Percentiles rank a stretch among this genome's conserved stretches.
Evolutionary conservation across 1,139 yeast species (phyloP).

Genomic region (Yamadazyma spencermartinsiae): DNA sequence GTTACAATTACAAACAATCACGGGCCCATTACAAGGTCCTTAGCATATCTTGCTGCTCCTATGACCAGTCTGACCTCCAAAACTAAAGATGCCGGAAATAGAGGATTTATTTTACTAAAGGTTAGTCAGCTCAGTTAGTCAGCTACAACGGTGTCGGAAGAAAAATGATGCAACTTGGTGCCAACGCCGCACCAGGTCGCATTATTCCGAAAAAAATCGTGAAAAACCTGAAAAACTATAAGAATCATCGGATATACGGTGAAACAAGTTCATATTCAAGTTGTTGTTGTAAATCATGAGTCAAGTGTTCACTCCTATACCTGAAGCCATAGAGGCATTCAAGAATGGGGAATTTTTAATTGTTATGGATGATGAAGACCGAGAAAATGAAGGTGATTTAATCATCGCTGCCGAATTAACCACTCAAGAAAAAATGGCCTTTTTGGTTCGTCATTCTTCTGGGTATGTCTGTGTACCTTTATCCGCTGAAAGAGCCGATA

Average conservation of each 20-base stretch:
- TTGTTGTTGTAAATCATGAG: conserved; percentile 9
- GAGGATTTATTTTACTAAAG: conserved; percentile 56
- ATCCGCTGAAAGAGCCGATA: conserved; percentile 74
- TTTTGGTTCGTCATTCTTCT: conserved; percentile 81
- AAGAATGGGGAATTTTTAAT: conserved; percentile 85
- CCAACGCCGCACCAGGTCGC: too few relatives aligned
- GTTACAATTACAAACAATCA: too few relatives aligned
- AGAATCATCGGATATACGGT: background rate
- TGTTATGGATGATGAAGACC: conserved; percentile 92
- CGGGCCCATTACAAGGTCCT: too few relatives aligned
- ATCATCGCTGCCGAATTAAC: conserved; percentile 84
- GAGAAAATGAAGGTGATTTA: conserved; percentile 98
- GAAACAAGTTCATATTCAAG: too few relatives aligned
- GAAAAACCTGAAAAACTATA: background rate
- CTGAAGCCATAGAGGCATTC: conserved; percentile 78
- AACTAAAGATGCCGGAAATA: conserved; percentile 74
- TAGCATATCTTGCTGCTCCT: too few relatives aligned
- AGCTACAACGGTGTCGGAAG: background rate
- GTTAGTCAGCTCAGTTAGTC: background rate
- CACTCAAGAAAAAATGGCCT: conserved; percentile 91
- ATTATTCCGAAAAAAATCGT: background rate
- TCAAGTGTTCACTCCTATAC: conserved; percentile 52
- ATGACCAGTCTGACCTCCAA: too few relatives aligned
- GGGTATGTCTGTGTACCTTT: conserved; percentile 96
- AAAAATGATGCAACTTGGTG: too few relatives aligned